Base-by-base conservation (phyloP, 2,329 filamentous ascomycete genomes). In the Fusarium aywerte region DNA sequence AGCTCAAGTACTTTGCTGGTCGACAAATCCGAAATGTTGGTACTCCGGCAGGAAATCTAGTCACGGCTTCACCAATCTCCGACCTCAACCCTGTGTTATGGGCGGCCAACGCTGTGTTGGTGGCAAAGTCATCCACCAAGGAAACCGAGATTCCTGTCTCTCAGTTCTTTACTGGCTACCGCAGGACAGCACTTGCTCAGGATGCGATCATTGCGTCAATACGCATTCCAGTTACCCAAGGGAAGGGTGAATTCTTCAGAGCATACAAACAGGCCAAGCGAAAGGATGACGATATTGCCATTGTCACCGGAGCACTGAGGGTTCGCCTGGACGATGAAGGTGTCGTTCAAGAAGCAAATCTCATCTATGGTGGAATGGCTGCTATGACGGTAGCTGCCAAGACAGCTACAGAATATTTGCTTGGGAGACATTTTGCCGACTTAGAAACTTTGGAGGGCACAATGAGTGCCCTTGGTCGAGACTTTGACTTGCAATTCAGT, bases 281-380 rank as follows among this genome's bases (percentile, higher is more conserved):
- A 69, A 98, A 98, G 76, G 96, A 99, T 73, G 96, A 99, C 73
- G 96, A 99, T 75, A 98, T 99, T 75, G 96, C 96, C 3, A 98
- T 99, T 72, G 96, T 98, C 23, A 98, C 96, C 47, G 89, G 91
- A 27, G 93, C 95, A 2, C 79, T 98, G 58, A 87, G 92, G 33
- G 84, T 98, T 7, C 87, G 86, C 7, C 80, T 98, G 4, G 86
- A 89, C 36, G 85, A 91, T 4, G 83, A 85, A 2, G 87, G 95
- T 39, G 76, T 87, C 3, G 92, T 98, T 7, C 84, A 89, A 62
- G 89, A 90, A 66, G 89, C 88, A 61, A 92, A 91, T 71, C 83
- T 99, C 21, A 92, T 97, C 4, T 98, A 97, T 71, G 96, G 96
- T 52, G 96, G 96, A 42, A 96, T 99, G 93, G 96, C 95, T 6